Base-by-base conservation (phyloP, 2,329 filamentous ascomycete species). In the Lecanicillium sp. region DNA sequence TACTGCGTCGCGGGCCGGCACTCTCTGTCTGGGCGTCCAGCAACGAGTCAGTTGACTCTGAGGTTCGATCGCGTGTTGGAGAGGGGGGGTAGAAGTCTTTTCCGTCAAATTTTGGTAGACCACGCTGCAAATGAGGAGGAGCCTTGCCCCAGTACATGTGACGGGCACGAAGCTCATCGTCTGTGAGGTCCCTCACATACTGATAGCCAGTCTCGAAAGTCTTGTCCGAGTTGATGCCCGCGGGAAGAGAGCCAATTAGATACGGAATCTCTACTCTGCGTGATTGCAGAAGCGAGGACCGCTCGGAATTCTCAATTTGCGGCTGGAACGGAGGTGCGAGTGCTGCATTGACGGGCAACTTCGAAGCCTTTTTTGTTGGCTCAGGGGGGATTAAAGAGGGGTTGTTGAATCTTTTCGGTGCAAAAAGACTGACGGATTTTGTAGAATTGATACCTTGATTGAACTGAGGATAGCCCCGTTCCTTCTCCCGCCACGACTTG, bases 21-120 rank as follows among this genome's bases (percentile, higher is more conserved):
- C 45, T 41, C n/a, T 41, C 45, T 15, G 45, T 41, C 10, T 48
- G 44, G 3, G 40, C 9, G 3, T 36, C 37, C 15, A 36, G 7
- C 7, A 12, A 20, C 9, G 37, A 36, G 24, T 42, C 45, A 21
- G 19, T 36, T 6, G 45, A 30, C 15, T 51, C 49, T 3, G 50
- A 20, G 9, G 54, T 53, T 24, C 51, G 52, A 27, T 62, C 56
- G 57, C 75, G 77, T 52, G 62, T 59, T 1, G 77, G 76, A 1
- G 79, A 81, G 3, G 77, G 65, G 24, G 74, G 77, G 52, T 82
- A 83, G 55, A 83, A 83, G 58, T 83, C 72, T 59, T 79, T 81
- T 20, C 81, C 79, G 54, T 84, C 79, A 55, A 80, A 84, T 60
- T 79, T 83, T 27, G 80, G 79, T 33, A 83, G 64, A 2, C 78